Evolutionary conservation across 257 asterid genomes (phyloP), one percentile per base, ranked within the genome.

Genomic region (Nemophila menziesii): DNA sequence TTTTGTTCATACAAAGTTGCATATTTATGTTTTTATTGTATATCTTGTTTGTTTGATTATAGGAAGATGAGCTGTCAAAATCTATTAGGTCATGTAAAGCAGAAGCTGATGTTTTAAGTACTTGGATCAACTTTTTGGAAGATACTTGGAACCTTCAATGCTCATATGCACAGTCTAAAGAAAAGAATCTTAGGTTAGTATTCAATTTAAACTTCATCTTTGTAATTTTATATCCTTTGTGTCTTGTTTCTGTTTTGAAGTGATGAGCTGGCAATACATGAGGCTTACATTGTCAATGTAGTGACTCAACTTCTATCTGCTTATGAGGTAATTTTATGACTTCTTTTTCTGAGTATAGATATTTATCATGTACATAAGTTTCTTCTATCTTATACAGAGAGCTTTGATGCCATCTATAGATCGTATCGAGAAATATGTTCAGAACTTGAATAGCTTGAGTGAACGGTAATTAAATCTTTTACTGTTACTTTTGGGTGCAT

Each of bases 81-180:
- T 73, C 95, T 47, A 52, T 76, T 56, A 63, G 58, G 44, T 80
- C 98, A 53, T 75, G 93, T 64, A 72, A 44, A 55, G 73, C 72
- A 36, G 98, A 89, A 73, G 86, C 68, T 26, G 65, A 63, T 57
- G 75, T 89, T 57, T 72, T 89, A 39, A 55, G 74, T 48, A 73
- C 94, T 14, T 89, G 95, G 95, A 84, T 66, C 61, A 84, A 74
- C 55, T 89, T 89, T 66, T 63, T 78, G 85, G 95, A 89, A 62
- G 95, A 89, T 71, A 74, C 95, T 20, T 84, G 98, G 98, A 68
- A 75, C 34, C 92, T 89, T 66, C 98, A 72, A 63, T 67, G 77
- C 62, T 72, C 85, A 40, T 60, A 74, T 69, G 58, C 74, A 44
- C 92, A 81, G 79, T 63, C 60, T 39, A 79, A 62, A 65, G 77